Base-by-base conservation (phyloP, 2,329 filamentous ascomycete genomes). In the Cladosporium phlei region DNA sequence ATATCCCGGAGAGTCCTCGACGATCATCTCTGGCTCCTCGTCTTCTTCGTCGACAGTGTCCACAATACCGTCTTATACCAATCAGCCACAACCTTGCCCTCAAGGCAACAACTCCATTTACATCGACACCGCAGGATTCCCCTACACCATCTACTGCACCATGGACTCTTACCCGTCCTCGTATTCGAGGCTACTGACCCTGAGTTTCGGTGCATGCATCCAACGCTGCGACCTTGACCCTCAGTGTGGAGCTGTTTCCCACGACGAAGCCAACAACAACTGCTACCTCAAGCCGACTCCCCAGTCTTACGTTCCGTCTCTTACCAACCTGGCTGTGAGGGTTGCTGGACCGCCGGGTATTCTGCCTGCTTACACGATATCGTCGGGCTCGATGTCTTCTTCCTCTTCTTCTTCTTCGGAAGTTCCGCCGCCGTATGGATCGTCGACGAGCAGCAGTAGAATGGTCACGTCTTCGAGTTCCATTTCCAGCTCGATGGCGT, bases 121-220 rank as follows among this genome's bases (percentile, higher is more conserved):
- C 12, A 34, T 33, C 12, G 38, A 55, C 21, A 14, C 42, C 6
- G 49, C 46, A 2, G 53, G 53, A 16, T 43, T 44, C 10, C 11
- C 21, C 5, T 53, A 55, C 19, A 48, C 37, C 21, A 38, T 55
- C 19, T 25, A 28, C 38, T 55, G 53, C 29, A 21, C 20, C 21
- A n/a, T 34, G 7, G 45, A 47, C 22, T 47, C 45, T 2, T 4
- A 20, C 5, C 35, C 45, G 5, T 9, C 14, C 3, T 40, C 45
- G 2, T 40, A 40, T 27, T 11, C 22, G 7, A 21, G 29, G 2
- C 14, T 14, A 2, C 6, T 19, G 3, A 5, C 3, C 3, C 17
- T 45, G 2, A 17, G 25, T 8, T 34, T 47, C 20, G 14, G 21
- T 7, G 21, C 20, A 16, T 47, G 45, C 38, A 39, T 47, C 10